Base-by-base conservation (phyloP, 208 protist genomes). In the Wallacemonas collosoma region DNA sequence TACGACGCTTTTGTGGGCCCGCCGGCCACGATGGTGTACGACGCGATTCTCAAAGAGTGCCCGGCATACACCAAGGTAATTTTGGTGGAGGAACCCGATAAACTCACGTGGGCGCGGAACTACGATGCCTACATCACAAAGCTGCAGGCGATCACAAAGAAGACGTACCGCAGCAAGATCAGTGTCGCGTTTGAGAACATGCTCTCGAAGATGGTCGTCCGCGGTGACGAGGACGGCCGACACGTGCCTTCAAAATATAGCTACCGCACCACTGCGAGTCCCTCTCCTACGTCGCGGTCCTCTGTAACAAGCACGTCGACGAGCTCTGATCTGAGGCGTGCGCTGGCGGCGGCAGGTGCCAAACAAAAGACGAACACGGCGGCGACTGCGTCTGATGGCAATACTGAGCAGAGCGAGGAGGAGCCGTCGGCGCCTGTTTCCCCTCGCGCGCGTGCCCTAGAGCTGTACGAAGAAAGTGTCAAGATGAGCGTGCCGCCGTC, bases 11-110 rank as follows among this genome's bases (percentile, higher is more conserved):
- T 90, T 38, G 79, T 91, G 6, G 86, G 89, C 9, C 89, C 87
- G 7, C 89, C 86, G 0, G 80, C 76, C 5, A 65, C 82, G 38
- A 73, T 86, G 56, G 40, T 86, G 54, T 91, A 92, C 74, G 78
- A 85, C 51, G 43, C 67, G n/a, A 79, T 94, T 47, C 71, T 94
- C 44, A 61, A 74, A 2, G 79, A 85, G 41, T 90, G 85, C 38
- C 87, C 89, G 38, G 44, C 62, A 26, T 94, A 88, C 75, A 94
- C 89, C 35, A 94, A 94, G 75, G 85, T 94, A 0, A 80, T 94
- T 9, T 74, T 94, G 1, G 87, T 93, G 1, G 83, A 87, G 74
- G 83, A 92, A 73, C 36, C 56, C 9, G 79, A 92, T 51, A 94
- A 94, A 76, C 69, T 75, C 7, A 40, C 36, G 60, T 92, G 85